These are phyloP conservation scores for Clitopilus hobsonii DNA, from an alignment of 768 basidiomycete genomes.

Conservation along the genomic window DNA sequence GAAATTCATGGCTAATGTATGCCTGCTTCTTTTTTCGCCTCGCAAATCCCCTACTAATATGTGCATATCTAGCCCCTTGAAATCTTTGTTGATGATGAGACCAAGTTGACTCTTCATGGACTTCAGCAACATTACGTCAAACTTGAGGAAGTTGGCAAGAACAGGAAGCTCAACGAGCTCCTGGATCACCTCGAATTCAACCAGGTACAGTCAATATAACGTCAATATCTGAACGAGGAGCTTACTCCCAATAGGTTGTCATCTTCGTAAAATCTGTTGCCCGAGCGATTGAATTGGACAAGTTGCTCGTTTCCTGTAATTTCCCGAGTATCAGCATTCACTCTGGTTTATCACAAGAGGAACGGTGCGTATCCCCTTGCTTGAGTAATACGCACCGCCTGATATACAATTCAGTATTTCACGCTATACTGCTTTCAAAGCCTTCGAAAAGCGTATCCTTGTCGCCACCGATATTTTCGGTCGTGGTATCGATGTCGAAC, in stretches of 20 bases:
- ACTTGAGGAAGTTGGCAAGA: conserved; percentile 91
- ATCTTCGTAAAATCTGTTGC: conserved; percentile 99
- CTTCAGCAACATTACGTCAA: conserved; percentile 99
- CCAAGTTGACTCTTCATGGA: conserved; percentile 95
- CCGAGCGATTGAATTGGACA: conserved; percentile 94
- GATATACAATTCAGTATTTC: conserved; percentile 41
- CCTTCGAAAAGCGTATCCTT: conserved; percentile 98
- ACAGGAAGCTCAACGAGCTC: conserved; percentile 94
- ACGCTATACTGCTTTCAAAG: conserved; percentile 97
- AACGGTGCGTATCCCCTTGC: conserved; percentile 63
- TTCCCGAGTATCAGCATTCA: conserved; percentile 98
- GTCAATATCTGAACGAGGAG: too few species aligned
- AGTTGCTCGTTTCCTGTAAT: conserved; percentile 92
- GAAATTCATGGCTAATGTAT: conserved; percentile 98
- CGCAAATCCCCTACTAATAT: background rate
- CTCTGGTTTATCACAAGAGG: conserved; percentile 90
- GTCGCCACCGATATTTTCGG: conserved; percentile 99
- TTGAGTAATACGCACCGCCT: too few species aligned
- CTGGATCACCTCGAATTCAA: conserved; percentile 98
- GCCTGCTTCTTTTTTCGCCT: conserved; percentile 25
- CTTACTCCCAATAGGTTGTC: conserved; percentile 95
- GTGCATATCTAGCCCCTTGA: conserved; percentile 74
- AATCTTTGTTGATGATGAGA: conserved; percentile 99
- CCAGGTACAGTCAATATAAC: too few species aligned
- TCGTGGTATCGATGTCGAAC: conserved; percentile 98